Conservation (phyloP, 2,329 filamentous ascomycete species). For the Alternaria sp. region DNA sequence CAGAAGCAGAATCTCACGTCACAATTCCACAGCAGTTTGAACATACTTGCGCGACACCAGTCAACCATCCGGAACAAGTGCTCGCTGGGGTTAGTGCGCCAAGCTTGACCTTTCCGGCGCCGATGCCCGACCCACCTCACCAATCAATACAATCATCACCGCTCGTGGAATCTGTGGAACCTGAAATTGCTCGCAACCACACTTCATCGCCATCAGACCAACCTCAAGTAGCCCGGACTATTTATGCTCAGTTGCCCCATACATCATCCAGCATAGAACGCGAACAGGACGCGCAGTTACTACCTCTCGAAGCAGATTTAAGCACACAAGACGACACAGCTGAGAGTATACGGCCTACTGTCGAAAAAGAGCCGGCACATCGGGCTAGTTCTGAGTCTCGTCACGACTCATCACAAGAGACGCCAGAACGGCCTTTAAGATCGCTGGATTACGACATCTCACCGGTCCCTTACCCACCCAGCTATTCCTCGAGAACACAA, state of each 20-base stretch:
- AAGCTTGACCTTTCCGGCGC: conserved; percentile 8
- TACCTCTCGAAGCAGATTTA: conserved; percentile 24
- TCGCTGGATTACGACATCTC: conserved; percentile 28
- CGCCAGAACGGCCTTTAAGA: conserved; percentile 24
- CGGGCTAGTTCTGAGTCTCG: conserved; percentile 30
- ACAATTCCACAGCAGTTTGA: not conserved
- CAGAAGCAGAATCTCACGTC: not conserved
- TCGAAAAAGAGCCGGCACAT: conserved; percentile 20
- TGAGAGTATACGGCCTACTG: conserved; percentile 28
- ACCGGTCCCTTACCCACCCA: conserved; percentile 34
- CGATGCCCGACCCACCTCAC: conserved; percentile 9
- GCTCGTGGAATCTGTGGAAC: not conserved
- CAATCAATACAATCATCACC: conserved; percentile 8
- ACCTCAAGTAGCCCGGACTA: not conserved
- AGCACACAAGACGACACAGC: conserved; percentile 31
- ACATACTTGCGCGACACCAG: conserved; percentile 3
- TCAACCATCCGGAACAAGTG: conserved; percentile 2
- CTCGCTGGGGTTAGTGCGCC: conserved; percentile 7
- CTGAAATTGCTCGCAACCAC: not conserved
- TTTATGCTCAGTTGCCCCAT: conserved; percentile 5
- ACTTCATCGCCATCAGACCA: not conserved
- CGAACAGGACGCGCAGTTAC: conserved; percentile 40
- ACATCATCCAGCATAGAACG: conserved; percentile 8
- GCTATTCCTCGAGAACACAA: conserved; percentile 31
- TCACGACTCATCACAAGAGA: conserved; percentile 47